Conservation (phyloP, 2,329 filamentous ascomycete species). For the Fusarium euwallaceae region DNA sequence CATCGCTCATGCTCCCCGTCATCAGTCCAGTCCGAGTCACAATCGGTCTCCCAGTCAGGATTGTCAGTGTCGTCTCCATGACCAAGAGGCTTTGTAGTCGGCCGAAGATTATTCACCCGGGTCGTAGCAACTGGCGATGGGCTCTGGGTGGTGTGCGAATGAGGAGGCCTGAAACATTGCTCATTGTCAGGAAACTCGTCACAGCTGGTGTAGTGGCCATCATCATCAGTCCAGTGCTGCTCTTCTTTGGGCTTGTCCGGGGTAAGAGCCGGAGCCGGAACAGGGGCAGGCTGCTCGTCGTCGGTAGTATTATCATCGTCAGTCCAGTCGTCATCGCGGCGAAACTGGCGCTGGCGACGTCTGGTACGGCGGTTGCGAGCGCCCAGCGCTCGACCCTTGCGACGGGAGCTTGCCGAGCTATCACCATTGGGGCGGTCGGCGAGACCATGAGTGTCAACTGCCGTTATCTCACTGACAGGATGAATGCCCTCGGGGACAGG, state of each 20-base stretch:
- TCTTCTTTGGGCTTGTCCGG: not conserved
- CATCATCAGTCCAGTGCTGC: not conserved
- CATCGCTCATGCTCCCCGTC: slow-evolving; percentile 5
- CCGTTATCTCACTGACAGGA: not conserved
- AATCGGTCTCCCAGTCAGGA: slow-evolving; percentile 3
- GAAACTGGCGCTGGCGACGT: not conserved
- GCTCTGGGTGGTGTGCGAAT: not conserved
- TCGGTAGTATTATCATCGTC: not conserved
- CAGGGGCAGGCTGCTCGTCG: not conserved
- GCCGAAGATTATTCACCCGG: not conserved
- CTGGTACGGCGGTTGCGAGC: not conserved
- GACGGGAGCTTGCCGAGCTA: not conserved
- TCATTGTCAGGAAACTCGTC: not conserved
- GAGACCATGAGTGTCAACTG: not conserved
- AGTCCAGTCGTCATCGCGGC: not conserved
- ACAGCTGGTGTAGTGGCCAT: not conserved
- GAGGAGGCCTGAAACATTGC: not conserved
- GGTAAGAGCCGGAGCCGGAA: not conserved
- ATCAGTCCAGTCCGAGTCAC: slow-evolving; percentile 4
- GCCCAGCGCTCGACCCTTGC: not conserved
- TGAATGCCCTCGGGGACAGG: not conserved
- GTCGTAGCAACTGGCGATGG: not conserved
- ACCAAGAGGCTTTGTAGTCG: not conserved
- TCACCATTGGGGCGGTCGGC: not conserved
- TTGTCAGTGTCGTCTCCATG: not conserved